phyloP scores from a whole-genome alignment of 768 basidiomycete species.

The Hemileccinum rubropunctum region DNA sequence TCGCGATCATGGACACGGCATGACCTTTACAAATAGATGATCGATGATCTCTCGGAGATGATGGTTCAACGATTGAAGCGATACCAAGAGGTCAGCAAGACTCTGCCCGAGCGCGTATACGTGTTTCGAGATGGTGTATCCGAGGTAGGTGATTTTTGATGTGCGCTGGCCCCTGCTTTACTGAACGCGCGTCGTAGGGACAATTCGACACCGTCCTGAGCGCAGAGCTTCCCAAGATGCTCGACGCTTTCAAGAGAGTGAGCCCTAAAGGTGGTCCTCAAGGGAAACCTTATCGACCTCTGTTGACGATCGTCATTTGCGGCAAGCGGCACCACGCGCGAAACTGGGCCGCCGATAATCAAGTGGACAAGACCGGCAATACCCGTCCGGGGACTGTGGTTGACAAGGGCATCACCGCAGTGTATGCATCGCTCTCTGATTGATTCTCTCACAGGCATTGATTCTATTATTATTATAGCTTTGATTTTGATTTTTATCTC shows the following conservation, averaged over 20 bases:
- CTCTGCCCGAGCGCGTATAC: slow-evolving; percentile 64
- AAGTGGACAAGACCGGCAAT: slow-evolving; percentile 68
- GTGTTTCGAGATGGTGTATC: slow-evolving; percentile 84
- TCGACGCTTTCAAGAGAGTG: slow-evolving; percentile 51
- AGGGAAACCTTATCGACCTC: slow-evolving; percentile 52
- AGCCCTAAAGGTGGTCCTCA: slow-evolving; percentile 43
- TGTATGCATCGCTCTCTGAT: slow-evolving; percentile 40
- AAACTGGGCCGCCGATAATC: slow-evolving; percentile 52
- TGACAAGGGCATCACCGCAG: slow-evolving; percentile 72
- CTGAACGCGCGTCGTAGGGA: slow-evolving; percentile 44
- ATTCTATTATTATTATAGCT: slow-evolving; percentile 33
- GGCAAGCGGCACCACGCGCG: slow-evolving; percentile 66
- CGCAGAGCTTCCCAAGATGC: slow-evolving; percentile 61
- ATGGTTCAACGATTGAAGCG: slow-evolving; percentile 63
- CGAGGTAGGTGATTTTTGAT: slow-evolving; percentile 45
- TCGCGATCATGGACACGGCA: neutral
- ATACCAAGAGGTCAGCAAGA: slow-evolving; percentile 53
- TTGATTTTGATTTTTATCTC: slow-evolving; percentile 65
- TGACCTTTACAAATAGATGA: slow-evolving; percentile 50
- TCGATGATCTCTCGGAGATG: slow-evolving; percentile 63
- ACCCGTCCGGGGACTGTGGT: slow-evolving; percentile 78
- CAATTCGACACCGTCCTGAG: slow-evolving; percentile 64
- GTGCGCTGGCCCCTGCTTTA: neutral
- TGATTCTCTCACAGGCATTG: too few relatives aligned
- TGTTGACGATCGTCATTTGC: slow-evolving; percentile 72